Conservation (phyloP, 805 yeast genomes). For the Wickerhamomyces bovis region DNA sequence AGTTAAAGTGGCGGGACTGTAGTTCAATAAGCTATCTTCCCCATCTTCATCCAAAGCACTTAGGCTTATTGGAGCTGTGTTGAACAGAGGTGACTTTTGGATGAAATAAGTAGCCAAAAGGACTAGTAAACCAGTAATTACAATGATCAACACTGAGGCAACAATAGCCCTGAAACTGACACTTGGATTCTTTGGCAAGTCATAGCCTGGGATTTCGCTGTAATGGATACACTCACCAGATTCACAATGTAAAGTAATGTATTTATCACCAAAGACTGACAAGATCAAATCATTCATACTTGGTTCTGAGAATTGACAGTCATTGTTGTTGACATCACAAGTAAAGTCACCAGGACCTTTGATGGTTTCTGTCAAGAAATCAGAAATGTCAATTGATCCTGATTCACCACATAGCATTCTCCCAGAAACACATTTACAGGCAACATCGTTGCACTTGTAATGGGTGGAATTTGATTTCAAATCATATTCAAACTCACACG, state of each 20-base stretch:
- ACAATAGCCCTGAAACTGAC: conserved; percentile 42
- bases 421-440: conserved; percentile 89
- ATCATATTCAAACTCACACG: conserved; percentile 69
- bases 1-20: conserved; percentile 63
- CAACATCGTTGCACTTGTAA: conserved; percentile 69
- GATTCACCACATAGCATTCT: conserved; percentile 90
- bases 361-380: conserved; percentile 84
- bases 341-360: conserved; percentile 89
- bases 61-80: conserved; percentile 21
- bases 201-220: conserved; percentile 90
- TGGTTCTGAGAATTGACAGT: conserved; percentile 87
- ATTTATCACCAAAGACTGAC: conserved; percentile 92
- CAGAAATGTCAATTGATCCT: conserved; percentile 93
- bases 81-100: conserved; percentile 58
- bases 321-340: conserved; percentile 58
- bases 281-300: conserved; percentile 89
- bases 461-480: conserved; percentile 57
- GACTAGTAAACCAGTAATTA: conserved; percentile 32
- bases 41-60: conserved; percentile 28
- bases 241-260: conserved; percentile 71
- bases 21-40: conserved; percentile 41
- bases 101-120: conserved; percentile 39
- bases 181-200: conserved; percentile 45
- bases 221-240: conserved; percentile 92
- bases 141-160: conserved; percentile 38